Base-by-base conservation (phyloP, 2,329 filamentous ascomycete species). In the Pleoardoris graminearum region DNA sequence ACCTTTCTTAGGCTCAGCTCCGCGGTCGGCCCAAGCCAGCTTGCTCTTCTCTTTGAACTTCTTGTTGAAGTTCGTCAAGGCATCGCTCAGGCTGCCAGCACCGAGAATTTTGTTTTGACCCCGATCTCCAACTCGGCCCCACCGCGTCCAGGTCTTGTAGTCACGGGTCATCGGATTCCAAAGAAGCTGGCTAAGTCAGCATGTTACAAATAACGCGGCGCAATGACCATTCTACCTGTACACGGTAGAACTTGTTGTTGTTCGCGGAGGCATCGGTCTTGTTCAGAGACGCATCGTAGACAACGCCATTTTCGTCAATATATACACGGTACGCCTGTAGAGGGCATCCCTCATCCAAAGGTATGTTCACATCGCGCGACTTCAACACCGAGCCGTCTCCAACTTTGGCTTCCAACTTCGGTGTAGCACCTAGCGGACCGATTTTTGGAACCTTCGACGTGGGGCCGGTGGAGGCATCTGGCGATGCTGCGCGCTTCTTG, bases 191-290 rank as follows among this genome's bases (percentile, higher is more conserved):
- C 7, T 3, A 21, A 8, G 12, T 47, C 16, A 37, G 32, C 22
- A 8, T 12, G 5, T n/a, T 12, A 19, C 25, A 22, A 30, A 12
- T 3, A 21, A 45, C 17, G 36, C 17, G 37, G 37, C 23, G 54
- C 17, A 39, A 21, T 29, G n/a, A 37, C 16, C 23, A 17, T 38
- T 53, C 32, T 16, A 89, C 77, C 77, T 93, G 89, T 23, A 91
- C 70, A 23, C 84, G 83, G 66, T 92, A 93, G 70, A 92, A 93
- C 61, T 94, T 94, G 72, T 94, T 93, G 72, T 89, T 88, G 67
- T 93, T 94, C 41, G 80, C 73, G 0, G 77, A 75, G 0, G 88
- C 77, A 60, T 91, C 89, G 10, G 90, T 88, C 68, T 92, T 88
- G 61, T 92, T 94, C 39, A 95, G 77, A 0, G 88, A 85, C 0